Evolutionary conservation across 768 basidiomycete species (phyloP).

Genomic region (Lentinula lateritia): DNA sequence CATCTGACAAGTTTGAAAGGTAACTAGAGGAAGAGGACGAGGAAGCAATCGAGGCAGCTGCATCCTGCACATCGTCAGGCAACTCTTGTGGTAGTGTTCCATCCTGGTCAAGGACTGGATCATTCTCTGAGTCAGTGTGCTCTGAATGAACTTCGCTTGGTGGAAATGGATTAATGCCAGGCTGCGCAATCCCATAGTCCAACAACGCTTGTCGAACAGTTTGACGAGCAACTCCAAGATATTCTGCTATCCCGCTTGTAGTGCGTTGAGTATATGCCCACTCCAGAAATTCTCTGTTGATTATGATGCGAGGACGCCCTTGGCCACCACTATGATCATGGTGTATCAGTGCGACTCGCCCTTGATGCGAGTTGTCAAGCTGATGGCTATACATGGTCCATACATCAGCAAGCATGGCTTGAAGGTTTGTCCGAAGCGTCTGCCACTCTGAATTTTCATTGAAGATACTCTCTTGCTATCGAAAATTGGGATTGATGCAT

Average conservation of each 20-base stretch:
- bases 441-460: no score
- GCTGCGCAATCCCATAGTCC: not conserved
- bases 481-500: no score
- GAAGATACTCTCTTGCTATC: no score
- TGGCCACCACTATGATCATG: no score
- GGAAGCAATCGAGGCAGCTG: not conserved
- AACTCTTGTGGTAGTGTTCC: not conserved
- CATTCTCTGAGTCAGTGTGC: not conserved
- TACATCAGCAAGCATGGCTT: no score
- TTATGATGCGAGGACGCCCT: no score
- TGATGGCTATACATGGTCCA: no score
- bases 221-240: slow-evolving; percentile 2
- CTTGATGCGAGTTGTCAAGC: no score
- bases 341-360: no score
- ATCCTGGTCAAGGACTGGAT: not conserved
- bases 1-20: slow-evolving; percentile 8
- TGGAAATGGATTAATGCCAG: not conserved
- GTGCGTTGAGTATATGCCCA: slow-evolving; percentile 5
- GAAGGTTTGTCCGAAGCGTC: no score
- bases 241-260: slow-evolving; percentile 2
- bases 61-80: not conserved
- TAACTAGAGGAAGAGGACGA: slow-evolving; percentile 1
- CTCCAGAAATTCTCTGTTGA: not conserved
- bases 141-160: not conserved
- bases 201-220: not conserved